These are phyloP conservation scores for Penicillium sclerotigenum DNA, from an alignment of 2,329 filamentous ascomycete genomes.

Conservation along the genomic window DNA sequence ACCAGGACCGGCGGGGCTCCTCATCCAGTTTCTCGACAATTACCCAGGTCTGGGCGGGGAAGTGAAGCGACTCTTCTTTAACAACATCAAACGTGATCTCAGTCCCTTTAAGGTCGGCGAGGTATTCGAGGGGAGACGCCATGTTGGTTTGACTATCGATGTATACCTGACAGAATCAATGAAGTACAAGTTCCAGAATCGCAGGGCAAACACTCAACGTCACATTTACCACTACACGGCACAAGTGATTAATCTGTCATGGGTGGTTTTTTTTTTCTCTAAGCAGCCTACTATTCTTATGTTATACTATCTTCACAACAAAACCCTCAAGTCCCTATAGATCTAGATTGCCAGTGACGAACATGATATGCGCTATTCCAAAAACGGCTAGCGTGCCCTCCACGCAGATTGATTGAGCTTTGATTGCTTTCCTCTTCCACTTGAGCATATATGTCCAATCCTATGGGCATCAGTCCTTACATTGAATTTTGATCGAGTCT, in stretches of 20 bases:
- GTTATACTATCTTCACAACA: too few species aligned
- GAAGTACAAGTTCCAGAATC: too few species aligned
- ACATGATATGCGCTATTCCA: neutral
- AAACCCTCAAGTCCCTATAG: too few species aligned
- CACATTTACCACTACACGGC: too few species aligned
- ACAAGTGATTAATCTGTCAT: too few species aligned
- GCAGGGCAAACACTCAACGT: too few species aligned
- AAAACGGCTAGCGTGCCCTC: slow-evolving; percentile 1
- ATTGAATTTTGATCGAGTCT: neutral
- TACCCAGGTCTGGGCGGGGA: neutral
- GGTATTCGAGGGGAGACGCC: neutral
- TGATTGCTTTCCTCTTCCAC: slow-evolving; percentile 6
- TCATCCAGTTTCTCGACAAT: neutral
- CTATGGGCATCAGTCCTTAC: slow-evolving; percentile 2
- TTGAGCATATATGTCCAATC: neutral
- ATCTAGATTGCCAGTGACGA: too few species aligned
- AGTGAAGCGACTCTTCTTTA: neutral
- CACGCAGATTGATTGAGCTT: slow-evolving; percentile 9
- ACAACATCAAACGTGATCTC: neutral
- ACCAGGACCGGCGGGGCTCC: too few species aligned
- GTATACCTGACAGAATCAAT: too few species aligned
- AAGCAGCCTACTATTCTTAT: too few species aligned
- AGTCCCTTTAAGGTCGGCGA: neutral
- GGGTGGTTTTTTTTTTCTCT: too few species aligned
- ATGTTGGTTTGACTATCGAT: too few species aligned